Evolutionary conservation across 352 stramenopile genomes (phyloP), one percentile per base, ranked within the genome.

Genomic region (Elongisporangium senticosum): DNA sequence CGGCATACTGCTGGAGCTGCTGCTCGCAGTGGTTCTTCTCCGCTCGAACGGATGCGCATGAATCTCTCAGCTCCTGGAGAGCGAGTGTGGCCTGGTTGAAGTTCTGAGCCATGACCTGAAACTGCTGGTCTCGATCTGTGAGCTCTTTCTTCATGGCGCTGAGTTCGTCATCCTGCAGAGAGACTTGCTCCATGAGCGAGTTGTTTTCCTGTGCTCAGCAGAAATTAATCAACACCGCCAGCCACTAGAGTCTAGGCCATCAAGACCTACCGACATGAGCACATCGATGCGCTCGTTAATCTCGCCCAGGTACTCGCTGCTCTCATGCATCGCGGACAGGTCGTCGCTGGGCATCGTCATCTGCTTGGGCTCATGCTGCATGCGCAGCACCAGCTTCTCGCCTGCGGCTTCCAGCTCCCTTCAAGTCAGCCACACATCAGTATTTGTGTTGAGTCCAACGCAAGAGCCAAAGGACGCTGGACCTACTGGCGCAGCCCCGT

Each of bases 101-200:
- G 56, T 86, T 86, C 49, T 91, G 78, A 0, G 68, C 74, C 78
- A 93, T 89, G 10, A 76, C 53, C 15, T 77, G 59, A n/a, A 93
- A 56, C 49, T 91, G 83, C n/a, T 83, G 58, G 23, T 93, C 83
- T 3, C 80, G 72, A 22, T 90, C 79, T 14, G 51, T 55, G 3
- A 91, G 62, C 26, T 91, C 79, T 28, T 86, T 87, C 54, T 79
- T 87, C 55, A 89, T 75, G 0, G 65, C 64, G 0, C 61, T 71
- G 28, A 93, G 69, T 49, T 93, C 83, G 22, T 84, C 74, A 17
- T 91, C 83, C 58, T 91, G 81, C 2, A 93, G 65, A 2, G 83
- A 89, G 1, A 90, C 69, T 70, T 93, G 83, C 48, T 93, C 83
- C 75, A 90, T 89, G 22, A 93, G 58, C 72, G 89, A 79, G 26